Percentiles rank a stretch among this genome's conserved stretches.
phyloP scores from a whole-genome alignment of 495 filamentous ascomycete species.

The Aspergillus leporis region DNA sequence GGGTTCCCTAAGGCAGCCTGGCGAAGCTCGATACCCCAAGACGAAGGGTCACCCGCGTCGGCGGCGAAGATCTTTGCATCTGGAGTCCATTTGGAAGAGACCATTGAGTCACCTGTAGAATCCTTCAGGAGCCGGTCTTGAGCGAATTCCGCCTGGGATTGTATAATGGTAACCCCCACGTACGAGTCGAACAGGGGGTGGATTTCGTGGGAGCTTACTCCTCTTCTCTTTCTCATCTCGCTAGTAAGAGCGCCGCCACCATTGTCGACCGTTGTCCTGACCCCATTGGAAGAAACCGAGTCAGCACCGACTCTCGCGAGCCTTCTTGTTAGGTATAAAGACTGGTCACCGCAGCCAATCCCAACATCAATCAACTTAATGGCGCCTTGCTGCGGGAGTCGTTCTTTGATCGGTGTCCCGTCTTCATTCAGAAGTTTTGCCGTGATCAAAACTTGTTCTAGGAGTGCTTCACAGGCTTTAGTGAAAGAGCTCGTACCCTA shows the following conservation, averaged over 20 bases:
- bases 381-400: background rate
- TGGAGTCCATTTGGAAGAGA: background rate
- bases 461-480: conserved; percentile 41
- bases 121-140: conserved; percentile 18
- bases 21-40: conserved; percentile 28
- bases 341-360: conserved; percentile 53
- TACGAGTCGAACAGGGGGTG: conserved; percentile 35
- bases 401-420: conserved; percentile 1
- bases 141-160: conserved; percentile 33
- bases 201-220: background rate
- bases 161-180: conserved; percentile 43
- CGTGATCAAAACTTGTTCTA: conserved; percentile 40
- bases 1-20: conserved; percentile 12
- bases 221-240: conserved; percentile 1
- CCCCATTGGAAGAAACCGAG: background rate
- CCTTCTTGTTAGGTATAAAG: conserved; percentile 26
- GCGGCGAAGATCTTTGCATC: conserved; percentile 30
- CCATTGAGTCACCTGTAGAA: background rate
- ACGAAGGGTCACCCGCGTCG: conserved; percentile 31
- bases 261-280: background rate
- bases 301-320: background rate
- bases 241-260: background rate
- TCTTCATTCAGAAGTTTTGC: conserved; percentile 28
- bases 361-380: conserved; percentile 47
- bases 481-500: conserved; percentile 36